These are phyloP conservation scores for Podila horticola DNA, from an alignment of 192 early-diverging fungal species.

Conservation along the genomic window DNA sequence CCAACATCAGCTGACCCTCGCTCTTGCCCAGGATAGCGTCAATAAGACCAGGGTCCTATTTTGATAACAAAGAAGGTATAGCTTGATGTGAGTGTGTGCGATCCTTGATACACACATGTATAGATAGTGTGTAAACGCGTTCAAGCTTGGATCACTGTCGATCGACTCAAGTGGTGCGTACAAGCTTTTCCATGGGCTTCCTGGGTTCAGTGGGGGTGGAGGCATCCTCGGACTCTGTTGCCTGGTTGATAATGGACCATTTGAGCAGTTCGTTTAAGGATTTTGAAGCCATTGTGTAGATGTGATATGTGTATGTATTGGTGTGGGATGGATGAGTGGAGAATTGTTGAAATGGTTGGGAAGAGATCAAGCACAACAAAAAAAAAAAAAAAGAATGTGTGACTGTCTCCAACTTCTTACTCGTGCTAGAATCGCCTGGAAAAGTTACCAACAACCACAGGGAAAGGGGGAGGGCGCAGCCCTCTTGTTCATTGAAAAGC, in stretches of 20 bases:
- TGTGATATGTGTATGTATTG: slow-evolving; percentile 23
- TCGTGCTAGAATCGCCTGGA: too few relatives aligned
- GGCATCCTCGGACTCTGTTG: slow-evolving; percentile 74
- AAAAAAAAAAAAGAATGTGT: neutral
- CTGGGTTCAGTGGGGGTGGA: slow-evolving; percentile 46
- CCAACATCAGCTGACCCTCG: slow-evolving; percentile 87
- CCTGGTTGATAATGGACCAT: slow-evolving; percentile 84
- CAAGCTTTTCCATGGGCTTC: slow-evolving; percentile 47
- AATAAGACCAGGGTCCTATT: slow-evolving; percentile 84
- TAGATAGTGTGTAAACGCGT: too few relatives aligned
- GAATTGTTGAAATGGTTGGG: slow-evolving; percentile 6
- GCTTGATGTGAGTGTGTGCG: slow-evolving; percentile 10
- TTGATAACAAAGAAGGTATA: neutral
- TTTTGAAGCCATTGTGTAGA: slow-evolving; percentile 7
- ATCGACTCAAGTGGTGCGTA: neutral
- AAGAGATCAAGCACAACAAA: neutral
- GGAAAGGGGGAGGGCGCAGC: too few relatives aligned
- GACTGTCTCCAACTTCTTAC: neutral
- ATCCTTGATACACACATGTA: too few relatives aligned
- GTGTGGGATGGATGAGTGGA: neutral
- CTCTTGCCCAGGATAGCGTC: slow-evolving; percentile 95
- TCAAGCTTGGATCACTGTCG: too few relatives aligned
- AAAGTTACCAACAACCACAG: too few relatives aligned
- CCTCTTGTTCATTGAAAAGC: too few relatives aligned
- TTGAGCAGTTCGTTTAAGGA: slow-evolving; percentile 81